phyloP scores from a whole-genome alignment of 2,329 filamentous ascomycete species.

The Coccinonectria pachysandricola region DNA sequence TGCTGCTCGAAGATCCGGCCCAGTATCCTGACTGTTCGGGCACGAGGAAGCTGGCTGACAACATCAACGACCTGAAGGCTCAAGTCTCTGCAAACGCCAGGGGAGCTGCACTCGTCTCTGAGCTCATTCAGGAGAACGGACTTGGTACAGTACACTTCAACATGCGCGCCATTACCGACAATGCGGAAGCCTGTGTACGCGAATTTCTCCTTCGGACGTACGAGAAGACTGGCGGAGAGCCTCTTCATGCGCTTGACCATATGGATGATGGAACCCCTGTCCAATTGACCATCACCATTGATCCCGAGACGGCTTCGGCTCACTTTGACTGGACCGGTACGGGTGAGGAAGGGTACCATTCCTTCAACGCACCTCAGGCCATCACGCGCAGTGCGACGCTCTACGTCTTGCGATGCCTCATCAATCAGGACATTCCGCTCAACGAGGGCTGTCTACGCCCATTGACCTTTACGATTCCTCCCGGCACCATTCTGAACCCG shows the following conservation, averaged over 20 bases:
- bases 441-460: slow-evolving; percentile 38
- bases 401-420: slow-evolving; percentile 17
- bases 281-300: slow-evolving; percentile 47
- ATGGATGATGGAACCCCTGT: not conserved
- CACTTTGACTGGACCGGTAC: slow-evolving; percentile 27
- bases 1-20: slow-evolving; percentile 12
- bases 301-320: slow-evolving; percentile 60
- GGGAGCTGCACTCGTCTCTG: slow-evolving; percentile 21
- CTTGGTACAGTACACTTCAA: slow-evolving; percentile 21
- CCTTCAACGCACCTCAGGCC: slow-evolving; percentile 13
- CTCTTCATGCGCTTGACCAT: not conserved
- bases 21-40: slow-evolving; percentile 23
- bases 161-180: slow-evolving; percentile 24
- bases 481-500: slow-evolving; percentile 22
- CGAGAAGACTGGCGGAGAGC: not conserved
- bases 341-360: slow-evolving; percentile 13
- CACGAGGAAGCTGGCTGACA: slow-evolving; percentile 26
- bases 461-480: slow-evolving; percentile 11
- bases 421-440: slow-evolving; percentile 20
- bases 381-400: slow-evolving; percentile 16
- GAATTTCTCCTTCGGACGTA: not conserved
- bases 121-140: slow-evolving; percentile 20
- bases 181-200: slow-evolving; percentile 15
- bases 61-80: slow-evolving; percentile 31
- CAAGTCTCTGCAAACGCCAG: slow-evolving; percentile 30